Percentiles rank a stretch among this genome's conserved stretches.
Conservation (phyloP, 441 rosid genomes). For the Pelargonium myrrhifolium region DNA sequence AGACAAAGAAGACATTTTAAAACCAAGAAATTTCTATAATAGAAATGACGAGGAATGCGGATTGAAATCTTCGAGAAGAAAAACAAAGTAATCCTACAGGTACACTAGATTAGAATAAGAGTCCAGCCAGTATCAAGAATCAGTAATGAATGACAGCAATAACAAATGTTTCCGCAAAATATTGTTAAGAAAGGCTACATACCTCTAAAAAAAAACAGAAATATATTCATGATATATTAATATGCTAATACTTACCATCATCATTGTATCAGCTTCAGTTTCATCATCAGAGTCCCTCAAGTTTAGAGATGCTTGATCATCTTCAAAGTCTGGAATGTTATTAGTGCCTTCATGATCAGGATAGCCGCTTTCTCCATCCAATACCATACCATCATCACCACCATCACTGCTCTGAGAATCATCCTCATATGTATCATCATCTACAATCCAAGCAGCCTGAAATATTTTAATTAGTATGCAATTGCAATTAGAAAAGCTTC, state of each 20-base stretch:
- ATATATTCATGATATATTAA: neutral
- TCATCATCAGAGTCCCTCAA: conserved; percentile 59
- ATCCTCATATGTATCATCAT: conserved; percentile 54
- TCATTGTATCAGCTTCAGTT: conserved; percentile 73
- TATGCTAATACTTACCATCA: conserved; percentile 46
- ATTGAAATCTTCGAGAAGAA: neutral
- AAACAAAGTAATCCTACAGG: neutral
- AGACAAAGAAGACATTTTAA: conserved; percentile 12
- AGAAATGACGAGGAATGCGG: neutral
- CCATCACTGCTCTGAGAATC: conserved; percentile 40
- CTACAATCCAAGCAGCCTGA: conserved; percentile 97
- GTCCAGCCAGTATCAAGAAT: neutral
- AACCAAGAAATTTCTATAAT: conserved; percentile 4
- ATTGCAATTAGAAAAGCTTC: neutral
- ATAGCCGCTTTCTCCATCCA: conserved; percentile 53
- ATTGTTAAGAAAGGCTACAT: too few species aligned
- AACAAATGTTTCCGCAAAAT: too few species aligned
- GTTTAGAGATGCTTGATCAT: conserved; percentile 54
- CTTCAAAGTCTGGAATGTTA: conserved; percentile 43
- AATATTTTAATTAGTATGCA: conserved; percentile 8
- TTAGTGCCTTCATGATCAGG: conserved; percentile 30
- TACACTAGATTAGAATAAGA: too few species aligned
- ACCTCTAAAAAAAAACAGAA: neutral
- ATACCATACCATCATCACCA: conserved; percentile 60
- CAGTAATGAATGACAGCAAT: neutral